Conservation (phyloP, 2,329 filamentous ascomycete species). For the Xylaria sp. region DNA sequence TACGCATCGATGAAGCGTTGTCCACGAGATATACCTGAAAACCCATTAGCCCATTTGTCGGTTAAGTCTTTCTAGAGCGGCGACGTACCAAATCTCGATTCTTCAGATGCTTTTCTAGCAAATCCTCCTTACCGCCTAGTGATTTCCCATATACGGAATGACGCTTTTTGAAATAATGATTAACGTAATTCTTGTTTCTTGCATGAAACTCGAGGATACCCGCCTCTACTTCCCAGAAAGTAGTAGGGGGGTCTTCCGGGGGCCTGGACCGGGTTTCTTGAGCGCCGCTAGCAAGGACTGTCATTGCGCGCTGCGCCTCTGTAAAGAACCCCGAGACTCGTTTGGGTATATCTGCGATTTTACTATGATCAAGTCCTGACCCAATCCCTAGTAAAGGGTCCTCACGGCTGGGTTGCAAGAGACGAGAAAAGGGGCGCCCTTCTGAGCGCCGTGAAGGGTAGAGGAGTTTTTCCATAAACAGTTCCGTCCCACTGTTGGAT, state of each 20-base stretch:
- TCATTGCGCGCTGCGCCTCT: conserved; percentile 6
- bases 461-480: conserved; percentile 27
- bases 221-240: conserved; percentile 32
- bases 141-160: conserved; percentile 25
- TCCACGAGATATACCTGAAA: conserved; percentile 47
- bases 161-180: conserved; percentile 9
- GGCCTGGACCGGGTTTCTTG: not conserved
- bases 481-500: conserved; percentile 26
- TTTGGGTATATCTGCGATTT: conserved; percentile 2
- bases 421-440: conserved; percentile 25
- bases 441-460: conserved; percentile 30
- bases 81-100: conserved; percentile 7
- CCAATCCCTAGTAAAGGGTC: conserved; percentile 25
- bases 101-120: conserved; percentile 10
- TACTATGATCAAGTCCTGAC: conserved; percentile 6
- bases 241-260: conserved; percentile 28
- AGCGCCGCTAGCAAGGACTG: conserved; percentile 5
- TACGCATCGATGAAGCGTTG: conserved; percentile 45
- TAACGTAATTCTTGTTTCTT: not conserved
- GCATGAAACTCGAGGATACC: conserved; percentile 4
- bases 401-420: not conserved
- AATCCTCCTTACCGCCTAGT: conserved; percentile 25
- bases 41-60: not conserved
- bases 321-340: conserved; percentile 27
- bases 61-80: not conserved